Evolutionary conservation across 176 grass and related monocot species (phyloP), one percentile per base, ranked within the genome.

Genomic region (Bolboschoenus planiculmis): DNA sequence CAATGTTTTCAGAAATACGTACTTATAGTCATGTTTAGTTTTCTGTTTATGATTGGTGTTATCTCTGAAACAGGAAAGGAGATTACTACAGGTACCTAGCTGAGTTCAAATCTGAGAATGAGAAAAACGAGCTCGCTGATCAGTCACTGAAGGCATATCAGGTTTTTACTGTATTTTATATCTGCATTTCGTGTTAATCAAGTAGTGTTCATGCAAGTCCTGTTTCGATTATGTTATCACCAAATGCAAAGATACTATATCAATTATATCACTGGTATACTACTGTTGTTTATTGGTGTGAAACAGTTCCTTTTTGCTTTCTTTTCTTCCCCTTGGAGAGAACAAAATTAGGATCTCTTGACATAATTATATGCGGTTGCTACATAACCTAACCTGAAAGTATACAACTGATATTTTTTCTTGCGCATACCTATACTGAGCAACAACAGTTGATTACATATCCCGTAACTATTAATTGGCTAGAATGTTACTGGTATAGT

Each of bases 71-170:
- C 83, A 97, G 92, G 95, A 94, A 94, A 90, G 92, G 95, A 51
- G 95, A 97, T 73, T 94, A 94, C 78, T 97, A 97, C 37, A 79
- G 90, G 43, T 97, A 94, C 76, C 83, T 97, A 85, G 90, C 92
- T 63, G 95, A 97, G 81, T 94, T 93, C 84, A 94, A 91, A 71
- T 62, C 58, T 88, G 92, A 75, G 34, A 88, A 84, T 88, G 90
- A 94, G 89, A 92, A 87, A 88, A 94, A 92, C 51, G 86, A 90
- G 60, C 85, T 84, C 27, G 84, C 88, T 15, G 90, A 97, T 37
- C 92, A 94, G 88, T 89, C 95, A 74, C 88, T 92, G 35, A 90
- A 91, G 86, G 83, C 88, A 42, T 97, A 97, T 84, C 95, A 94
- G 95, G 95, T 94, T 63, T 61, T 30, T 39, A 82, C 72, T 53